Conservation (phyloP, 352 stramenopile genomes). For the Globisporangium cederbergense region DNA sequence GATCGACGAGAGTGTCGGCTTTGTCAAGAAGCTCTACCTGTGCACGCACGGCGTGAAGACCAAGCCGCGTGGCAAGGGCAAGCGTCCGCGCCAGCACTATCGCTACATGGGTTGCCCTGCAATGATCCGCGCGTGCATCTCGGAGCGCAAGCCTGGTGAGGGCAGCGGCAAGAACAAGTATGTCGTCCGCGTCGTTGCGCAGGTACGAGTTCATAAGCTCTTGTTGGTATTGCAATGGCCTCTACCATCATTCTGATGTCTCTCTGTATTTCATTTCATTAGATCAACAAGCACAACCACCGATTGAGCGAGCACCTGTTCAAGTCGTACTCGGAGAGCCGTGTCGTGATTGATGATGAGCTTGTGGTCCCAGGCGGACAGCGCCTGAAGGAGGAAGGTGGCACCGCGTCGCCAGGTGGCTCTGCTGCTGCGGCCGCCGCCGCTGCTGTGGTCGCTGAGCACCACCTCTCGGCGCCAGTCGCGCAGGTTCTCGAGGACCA, state of each 20-base stretch:
- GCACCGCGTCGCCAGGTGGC: slow-evolving; percentile 8
- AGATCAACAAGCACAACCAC: slow-evolving; percentile 86
- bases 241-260: neutral
- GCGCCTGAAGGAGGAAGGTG: slow-evolving; percentile 50
- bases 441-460: slow-evolving; percentile 16
- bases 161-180: slow-evolving; percentile 67
- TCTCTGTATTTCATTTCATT: neutral
- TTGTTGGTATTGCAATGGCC: neutral
- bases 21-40: slow-evolving; percentile 84
- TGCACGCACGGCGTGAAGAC: slow-evolving; percentile 84
- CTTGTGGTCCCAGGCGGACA: slow-evolving; percentile 49
- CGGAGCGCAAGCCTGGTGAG: slow-evolving; percentile 64
- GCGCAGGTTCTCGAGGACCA: slow-evolving; percentile 50
- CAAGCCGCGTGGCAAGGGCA: slow-evolving; percentile 78
- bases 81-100: slow-evolving; percentile 76
- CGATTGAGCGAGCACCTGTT: slow-evolving; percentile 82
- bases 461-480: slow-evolving; percentile 28
- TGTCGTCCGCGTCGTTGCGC: slow-evolving; percentile 76
- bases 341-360: slow-evolving; percentile 84
- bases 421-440: slow-evolving; percentile 22
- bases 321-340: slow-evolving; percentile 84
- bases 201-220: slow-evolving; percentile 29
- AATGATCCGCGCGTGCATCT: slow-evolving; percentile 83
- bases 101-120: slow-evolving; percentile 80
- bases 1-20: slow-evolving; percentile 83